These are phyloP conservation scores for Diacronema lutheri DNA, from an alignment of 78 protist genomes.

Conservation along the genomic window DNA sequence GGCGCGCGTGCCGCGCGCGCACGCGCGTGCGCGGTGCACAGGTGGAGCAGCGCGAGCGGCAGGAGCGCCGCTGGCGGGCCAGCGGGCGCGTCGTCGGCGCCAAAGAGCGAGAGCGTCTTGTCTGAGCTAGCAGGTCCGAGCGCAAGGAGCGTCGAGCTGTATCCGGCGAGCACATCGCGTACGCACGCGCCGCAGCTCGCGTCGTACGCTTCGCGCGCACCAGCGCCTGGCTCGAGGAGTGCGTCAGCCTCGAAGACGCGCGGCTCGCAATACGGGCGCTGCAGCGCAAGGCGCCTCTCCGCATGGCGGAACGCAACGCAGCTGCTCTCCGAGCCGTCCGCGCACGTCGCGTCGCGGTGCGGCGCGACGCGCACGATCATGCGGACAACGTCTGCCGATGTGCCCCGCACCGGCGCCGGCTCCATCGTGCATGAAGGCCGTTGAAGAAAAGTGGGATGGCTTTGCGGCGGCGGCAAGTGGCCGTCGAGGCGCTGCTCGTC, in stretches of 20 bases:
- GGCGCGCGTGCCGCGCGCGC: background rate
- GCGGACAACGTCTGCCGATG: too few relatives aligned
- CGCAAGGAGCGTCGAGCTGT: background rate
- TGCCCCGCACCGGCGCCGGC: too few relatives aligned
- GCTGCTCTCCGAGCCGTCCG: too few relatives aligned
- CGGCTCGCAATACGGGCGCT: background rate
- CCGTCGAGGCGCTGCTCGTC: too few relatives aligned
- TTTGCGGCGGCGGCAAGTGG: too few relatives aligned
- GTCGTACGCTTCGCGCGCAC: background rate
- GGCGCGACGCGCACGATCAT: too few relatives aligned
- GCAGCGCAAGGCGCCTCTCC: background rate
- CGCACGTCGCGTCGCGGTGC: too few relatives aligned
- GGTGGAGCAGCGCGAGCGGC: background rate
- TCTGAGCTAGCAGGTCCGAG: background rate
- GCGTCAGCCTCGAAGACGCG: background rate
- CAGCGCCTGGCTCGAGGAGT: background rate
- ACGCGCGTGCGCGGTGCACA: background rate
- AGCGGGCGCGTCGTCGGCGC: background rate
- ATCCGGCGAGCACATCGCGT: background rate
- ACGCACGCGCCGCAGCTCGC: background rate
- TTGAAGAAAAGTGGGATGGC: too few relatives aligned
- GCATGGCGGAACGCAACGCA: too few relatives aligned
- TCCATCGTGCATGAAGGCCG: too few relatives aligned
- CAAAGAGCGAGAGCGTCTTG: slow-evolving; percentile 9
- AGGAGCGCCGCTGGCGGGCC: background rate